Evolutionary conservation across 2,329 filamentous ascomycete species (phyloP).

Genomic region (Trichoderma asperellum): DNA sequence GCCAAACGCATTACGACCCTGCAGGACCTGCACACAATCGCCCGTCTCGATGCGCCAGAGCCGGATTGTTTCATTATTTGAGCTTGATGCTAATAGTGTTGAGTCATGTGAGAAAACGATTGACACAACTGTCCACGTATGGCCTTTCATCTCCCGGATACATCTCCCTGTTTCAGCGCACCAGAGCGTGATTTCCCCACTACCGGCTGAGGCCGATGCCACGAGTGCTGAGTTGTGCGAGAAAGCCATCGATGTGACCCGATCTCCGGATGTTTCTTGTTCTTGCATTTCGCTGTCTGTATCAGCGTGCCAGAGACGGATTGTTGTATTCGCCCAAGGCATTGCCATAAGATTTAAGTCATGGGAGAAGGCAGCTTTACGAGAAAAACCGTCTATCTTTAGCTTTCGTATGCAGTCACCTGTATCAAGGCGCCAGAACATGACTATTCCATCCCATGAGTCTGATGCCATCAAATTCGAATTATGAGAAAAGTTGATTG

Average conservation of each 20-base stretch:
- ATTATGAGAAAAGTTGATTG: background rate
- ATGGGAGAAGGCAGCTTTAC: background rate
- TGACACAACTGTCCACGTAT: too few relatives aligned
- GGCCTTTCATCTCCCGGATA: background rate
- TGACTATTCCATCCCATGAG: background rate
- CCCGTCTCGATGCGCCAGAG: background rate
- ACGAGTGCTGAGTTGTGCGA: background rate
- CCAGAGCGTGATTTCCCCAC: background rate
- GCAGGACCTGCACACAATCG: background rate
- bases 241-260: background rate
- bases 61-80: too few relatives aligned
- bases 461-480: background rate
- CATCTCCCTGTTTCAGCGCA: background rate
- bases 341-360: background rate
- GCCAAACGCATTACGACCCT: too few relatives aligned
- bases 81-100: too few relatives aligned
- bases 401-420: too few relatives aligned
- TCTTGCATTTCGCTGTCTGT: background rate
- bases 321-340: background rate
- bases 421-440: background rate
- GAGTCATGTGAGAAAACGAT: background rate
- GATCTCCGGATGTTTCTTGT: too few relatives aligned
- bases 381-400: fast-evolving
- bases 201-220: background rate
- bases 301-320: background rate